These are phyloP conservation scores for Rhipidocladum racemiflorum DNA, from an alignment of 176 grass and related monocot genomes.

Conservation along the genomic window DNA sequence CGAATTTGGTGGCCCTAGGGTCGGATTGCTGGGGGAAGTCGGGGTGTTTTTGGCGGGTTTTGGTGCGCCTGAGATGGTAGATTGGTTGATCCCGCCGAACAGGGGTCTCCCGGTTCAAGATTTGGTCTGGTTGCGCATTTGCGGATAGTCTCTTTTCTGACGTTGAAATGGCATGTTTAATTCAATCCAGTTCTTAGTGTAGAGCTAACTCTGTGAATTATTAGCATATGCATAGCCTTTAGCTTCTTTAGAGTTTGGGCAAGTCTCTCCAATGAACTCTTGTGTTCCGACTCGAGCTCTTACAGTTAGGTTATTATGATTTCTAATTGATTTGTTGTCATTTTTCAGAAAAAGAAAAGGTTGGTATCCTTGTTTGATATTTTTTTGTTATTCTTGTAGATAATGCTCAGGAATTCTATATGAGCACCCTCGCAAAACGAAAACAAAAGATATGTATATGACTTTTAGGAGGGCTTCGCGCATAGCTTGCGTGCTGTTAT, in stretches of 20 bases:
- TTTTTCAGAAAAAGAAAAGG: not conserved
- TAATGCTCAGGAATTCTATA: not conserved
- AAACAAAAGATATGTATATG: not conserved
- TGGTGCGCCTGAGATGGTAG: not conserved
- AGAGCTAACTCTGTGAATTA: not conserved
- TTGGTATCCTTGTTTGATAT: not conserved
- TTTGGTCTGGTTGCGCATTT: not conserved
- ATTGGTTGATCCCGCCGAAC: conserved; percentile 24
- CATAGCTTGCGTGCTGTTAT: not conserved
- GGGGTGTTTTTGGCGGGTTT: not conserved
- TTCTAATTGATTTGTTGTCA: not conserved
- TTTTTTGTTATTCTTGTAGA: not conserved
- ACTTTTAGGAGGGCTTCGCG: not conserved
- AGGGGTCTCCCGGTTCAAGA: not conserved
- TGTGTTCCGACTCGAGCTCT: not conserved
- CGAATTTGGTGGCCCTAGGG: not conserved
- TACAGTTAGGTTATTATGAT: not conserved
- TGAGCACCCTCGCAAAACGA: not conserved
- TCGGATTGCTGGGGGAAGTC: not conserved
- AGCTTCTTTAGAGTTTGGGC: not conserved
- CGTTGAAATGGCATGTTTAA: not conserved
- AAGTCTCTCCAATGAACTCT: not conserved
- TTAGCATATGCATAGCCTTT: not conserved
- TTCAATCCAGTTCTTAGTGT: not conserved
- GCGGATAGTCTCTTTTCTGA: not conserved